Evolutionary conservation across 1,284 basidiomycete genomes (phyloP), one percentile per base, ranked within the genome.

Genomic region (Ganoderma multipileum): DNA sequence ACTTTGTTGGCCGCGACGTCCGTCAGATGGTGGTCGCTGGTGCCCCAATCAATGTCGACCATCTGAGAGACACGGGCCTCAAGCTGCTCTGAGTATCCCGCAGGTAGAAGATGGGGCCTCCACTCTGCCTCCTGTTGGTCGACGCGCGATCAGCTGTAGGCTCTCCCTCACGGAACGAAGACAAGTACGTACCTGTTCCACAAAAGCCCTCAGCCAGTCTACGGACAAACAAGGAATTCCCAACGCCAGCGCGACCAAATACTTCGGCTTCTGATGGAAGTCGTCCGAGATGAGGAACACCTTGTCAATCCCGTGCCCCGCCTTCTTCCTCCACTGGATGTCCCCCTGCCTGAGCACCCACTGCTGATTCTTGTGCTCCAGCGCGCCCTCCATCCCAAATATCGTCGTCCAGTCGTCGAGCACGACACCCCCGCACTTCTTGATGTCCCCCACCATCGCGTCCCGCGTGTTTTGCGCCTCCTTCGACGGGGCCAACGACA

Each of bases 211-310:
- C 20, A 95, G 74, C 87, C 91, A 96, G 2, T 85, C 80, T 4
- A 85, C 78, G 0, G 86, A 86, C n/a, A 97, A 76, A 74, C 94
- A 95, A 0, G 95, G 96, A 61, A 97, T 89, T 7, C 95, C 95
- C 36, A 95, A 82, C 0, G 93, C 94, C 38, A 97, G 84, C 7
- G 95, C 94, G 6, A 91, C 85, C 63, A 97, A 82, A 75, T 88
- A 95, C 78, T 96, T 96, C 4, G 91, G 85, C 70, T 93, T 96
- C 68, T 89, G 86, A 68, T 84, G 86, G 9, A 83, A 77, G 36
- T 87, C 84, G 71, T 92, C 88, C 0, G 92, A 88, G 18, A 95
- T 73, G 30, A 95, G 82, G 76, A 95, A 91, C 30, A 95, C 82
- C 18, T 88, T 86, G 14, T 89, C 83, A 39, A 89, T 76, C 12